phyloP scores from a whole-genome alignment of 1,284 basidiomycete species.

The Moniliophthora roreri region DNA sequence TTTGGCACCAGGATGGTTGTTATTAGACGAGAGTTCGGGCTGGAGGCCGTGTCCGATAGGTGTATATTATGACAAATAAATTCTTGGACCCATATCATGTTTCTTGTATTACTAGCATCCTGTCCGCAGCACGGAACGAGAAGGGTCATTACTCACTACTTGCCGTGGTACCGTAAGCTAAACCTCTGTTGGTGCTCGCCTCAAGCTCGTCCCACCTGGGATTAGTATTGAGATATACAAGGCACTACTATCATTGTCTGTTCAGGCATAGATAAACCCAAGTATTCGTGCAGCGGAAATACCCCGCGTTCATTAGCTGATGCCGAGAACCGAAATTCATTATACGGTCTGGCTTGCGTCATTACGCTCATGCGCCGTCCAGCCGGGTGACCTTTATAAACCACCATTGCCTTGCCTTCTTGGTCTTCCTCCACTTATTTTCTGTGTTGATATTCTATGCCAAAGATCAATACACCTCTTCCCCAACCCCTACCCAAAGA shows the following conservation, averaged over 20 bases:
- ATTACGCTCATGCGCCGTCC: background rate
- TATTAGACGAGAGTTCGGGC: constrained; percentile 36
- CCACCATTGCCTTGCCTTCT: background rate
- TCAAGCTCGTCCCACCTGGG: too few relatives aligned
- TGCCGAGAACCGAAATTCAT: background rate
- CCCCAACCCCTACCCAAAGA: constrained; percentile 74
- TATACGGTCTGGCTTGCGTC: too few relatives aligned
- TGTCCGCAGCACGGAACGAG: too few relatives aligned
- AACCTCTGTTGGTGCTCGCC: too few relatives aligned
- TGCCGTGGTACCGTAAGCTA: too few relatives aligned
- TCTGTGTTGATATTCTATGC: constrained; percentile 36
- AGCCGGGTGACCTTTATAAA: background rate
- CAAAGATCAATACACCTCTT: constrained; percentile 63
- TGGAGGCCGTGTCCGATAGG: constrained; percentile 73
- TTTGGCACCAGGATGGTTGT: constrained; percentile 48
- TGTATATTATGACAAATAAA: constrained; percentile 32
- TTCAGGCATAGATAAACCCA: too few relatives aligned
- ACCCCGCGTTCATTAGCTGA: too few relatives aligned
- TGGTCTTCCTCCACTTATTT: background rate
- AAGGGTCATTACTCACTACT: too few relatives aligned
- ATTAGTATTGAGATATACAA: too few relatives aligned
- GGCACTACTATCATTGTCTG: too few relatives aligned
- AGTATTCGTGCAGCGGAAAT: too few relatives aligned
- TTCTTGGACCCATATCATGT: background rate
- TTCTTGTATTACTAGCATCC: too few relatives aligned